phyloP scores from a whole-genome alignment of 495 filamentous ascomycete species.

The Geopyxis carbonaria region DNA sequence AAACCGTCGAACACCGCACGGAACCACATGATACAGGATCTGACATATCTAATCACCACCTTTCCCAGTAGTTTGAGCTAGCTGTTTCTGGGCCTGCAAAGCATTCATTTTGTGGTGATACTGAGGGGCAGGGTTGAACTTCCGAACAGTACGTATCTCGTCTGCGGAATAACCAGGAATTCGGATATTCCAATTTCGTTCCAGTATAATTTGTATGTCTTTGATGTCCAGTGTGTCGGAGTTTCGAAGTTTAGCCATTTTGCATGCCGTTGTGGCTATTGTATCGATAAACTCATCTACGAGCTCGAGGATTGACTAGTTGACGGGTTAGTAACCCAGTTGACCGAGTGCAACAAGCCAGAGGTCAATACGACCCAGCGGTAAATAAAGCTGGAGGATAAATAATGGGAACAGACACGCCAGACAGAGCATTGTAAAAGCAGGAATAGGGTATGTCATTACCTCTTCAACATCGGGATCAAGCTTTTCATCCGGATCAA shows the following conservation, averaged over 20 bases:
- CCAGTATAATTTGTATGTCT: slow-evolving; percentile 85
- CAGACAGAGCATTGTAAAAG: slow-evolving; percentile 2
- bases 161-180: slow-evolving; percentile 88
- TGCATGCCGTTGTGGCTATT: slow-evolving; percentile 70
- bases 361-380: slow-evolving; percentile 1
- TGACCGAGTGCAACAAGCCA: too few species aligned
- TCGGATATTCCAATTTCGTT: slow-evolving; percentile 95
- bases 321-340: slow-evolving; percentile 1
- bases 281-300: slow-evolving; percentile 91
- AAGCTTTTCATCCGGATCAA: slow-evolving; percentile 51
- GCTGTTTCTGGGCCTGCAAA: slow-evolving; percentile 69
- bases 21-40: too few species aligned
- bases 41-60: slow-evolving; percentile 7
- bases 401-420: slow-evolving; percentile 1
- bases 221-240: slow-evolving; percentile 77
- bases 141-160: slow-evolving; percentile 82
- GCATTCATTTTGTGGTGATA: slow-evolving; percentile 96
- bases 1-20: too few species aligned
- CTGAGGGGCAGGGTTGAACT: slow-evolving; percentile 64
- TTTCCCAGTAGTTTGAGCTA: slow-evolving; percentile 21
- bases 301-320: slow-evolving; percentile 66
- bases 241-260: slow-evolving; percentile 79
- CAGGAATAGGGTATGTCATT: slow-evolving; percentile 11
- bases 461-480: slow-evolving; percentile 93
- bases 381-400: slow-evolving; percentile 1